phyloP scores from a whole-genome alignment of 2,329 filamentous ascomycete genomes.

The Simplicillium aogashimaense region DNA sequence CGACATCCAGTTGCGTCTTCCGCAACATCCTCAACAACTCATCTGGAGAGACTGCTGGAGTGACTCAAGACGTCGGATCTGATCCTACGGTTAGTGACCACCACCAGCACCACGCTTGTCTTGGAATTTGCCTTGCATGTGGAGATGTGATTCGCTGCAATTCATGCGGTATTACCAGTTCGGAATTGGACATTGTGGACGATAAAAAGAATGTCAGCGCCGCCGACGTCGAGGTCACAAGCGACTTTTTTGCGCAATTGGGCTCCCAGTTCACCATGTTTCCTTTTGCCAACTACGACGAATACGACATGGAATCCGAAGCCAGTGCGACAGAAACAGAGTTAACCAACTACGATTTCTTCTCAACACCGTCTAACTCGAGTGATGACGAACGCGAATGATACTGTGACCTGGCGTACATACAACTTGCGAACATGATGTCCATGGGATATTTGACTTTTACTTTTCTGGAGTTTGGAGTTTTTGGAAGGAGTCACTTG shows the following conservation, averaged over 20 bases:
- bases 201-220: constrained; percentile 2
- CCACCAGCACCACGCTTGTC: constrained; percentile 16
- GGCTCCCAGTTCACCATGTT: neutral
- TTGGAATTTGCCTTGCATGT: constrained; percentile 35
- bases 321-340: too few relatives aligned
- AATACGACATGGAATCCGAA: constrained; percentile 18
- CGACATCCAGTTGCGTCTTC: constrained; percentile 84
- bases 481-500: too few relatives aligned
- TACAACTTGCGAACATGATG: too few relatives aligned
- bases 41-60: constrained; percentile 89
- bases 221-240: constrained; percentile 15
- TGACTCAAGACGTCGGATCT: constrained; percentile 92
- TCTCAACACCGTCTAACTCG: too few relatives aligned
- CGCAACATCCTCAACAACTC: constrained; percentile 88
- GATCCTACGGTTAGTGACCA: constrained; percentile 90
- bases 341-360: too few relatives aligned
- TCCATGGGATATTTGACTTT: too few relatives aligned
- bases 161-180: constrained; percentile 22
- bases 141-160: constrained; percentile 32
- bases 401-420: too few relatives aligned
- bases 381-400: too few relatives aligned
- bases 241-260: constrained; percentile 10
- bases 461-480: too few relatives aligned
- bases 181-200: constrained; percentile 12
- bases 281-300: constrained; percentile 11